A percentile compares a stretch with the other conserved stretches of the same genome.
Evolutionary conservation across 371 early-diverging fungal species (phyloP).

Genomic region (Mucor ambiguus): DNA sequence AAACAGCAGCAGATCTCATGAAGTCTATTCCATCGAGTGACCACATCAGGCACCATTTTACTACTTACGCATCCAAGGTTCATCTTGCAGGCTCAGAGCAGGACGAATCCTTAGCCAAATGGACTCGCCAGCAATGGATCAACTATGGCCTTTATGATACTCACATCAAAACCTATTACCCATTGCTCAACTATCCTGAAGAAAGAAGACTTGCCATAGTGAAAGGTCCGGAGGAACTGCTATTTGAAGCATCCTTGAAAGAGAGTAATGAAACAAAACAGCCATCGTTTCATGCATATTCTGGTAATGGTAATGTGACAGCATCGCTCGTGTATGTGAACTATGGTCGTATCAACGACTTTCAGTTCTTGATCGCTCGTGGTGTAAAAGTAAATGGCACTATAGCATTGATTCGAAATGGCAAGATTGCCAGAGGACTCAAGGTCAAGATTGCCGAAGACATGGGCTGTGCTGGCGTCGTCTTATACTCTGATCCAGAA

Average conservation of each 20-base stretch:
- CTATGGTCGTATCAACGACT: constrained; percentile 65
- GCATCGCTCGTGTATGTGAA: constrained; percentile 69
- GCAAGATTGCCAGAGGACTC: constrained; percentile 58
- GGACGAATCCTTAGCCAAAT: constrained; percentile 50
- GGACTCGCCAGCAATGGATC: constrained; percentile 55
- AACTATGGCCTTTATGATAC: constrained; percentile 54
- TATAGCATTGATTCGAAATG: constrained; percentile 65
- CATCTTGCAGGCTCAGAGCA: constrained; percentile 52
- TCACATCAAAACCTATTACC: constrained; percentile 57
- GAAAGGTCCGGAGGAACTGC: constrained; percentile 39
- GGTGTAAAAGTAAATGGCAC: constrained; percentile 51
- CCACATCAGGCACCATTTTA: constrained; percentile 21
- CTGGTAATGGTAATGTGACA: constrained; percentile 62
- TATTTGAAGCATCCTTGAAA: constrained; percentile 52
- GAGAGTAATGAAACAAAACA: constrained; percentile 42
- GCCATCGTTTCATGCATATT: constrained; percentile 64
- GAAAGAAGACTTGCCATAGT: constrained; percentile 54
- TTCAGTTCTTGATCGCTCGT: constrained; percentile 44
- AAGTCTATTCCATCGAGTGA: constrained; percentile 33
- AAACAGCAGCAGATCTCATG: constrained; percentile 21
- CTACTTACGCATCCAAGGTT: constrained; percentile 48
- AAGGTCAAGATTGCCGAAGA: constrained; percentile 66
- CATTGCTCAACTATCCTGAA: constrained; percentile 61
- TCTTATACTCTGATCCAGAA: constrained; percentile 63
- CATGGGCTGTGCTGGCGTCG: constrained; percentile 57